phyloP scores from a whole-genome alignment of 1,284 basidiomycete genomes.

The Thecaphora frezii region DNA sequence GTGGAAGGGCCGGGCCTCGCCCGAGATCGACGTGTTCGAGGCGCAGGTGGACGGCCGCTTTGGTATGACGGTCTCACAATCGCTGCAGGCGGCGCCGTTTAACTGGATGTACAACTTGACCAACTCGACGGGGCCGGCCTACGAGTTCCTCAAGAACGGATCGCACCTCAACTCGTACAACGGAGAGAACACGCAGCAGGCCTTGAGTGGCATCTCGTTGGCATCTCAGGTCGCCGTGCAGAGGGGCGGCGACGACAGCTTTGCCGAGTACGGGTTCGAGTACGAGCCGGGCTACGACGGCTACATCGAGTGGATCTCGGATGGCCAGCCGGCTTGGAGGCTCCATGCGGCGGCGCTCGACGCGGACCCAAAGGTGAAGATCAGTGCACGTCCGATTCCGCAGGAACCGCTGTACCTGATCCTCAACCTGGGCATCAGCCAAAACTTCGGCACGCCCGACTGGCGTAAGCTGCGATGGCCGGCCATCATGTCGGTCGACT shows the following conservation, averaged over 20 bases:
- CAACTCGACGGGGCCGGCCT: constrained; percentile 46
- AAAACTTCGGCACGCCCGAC: constrained; percentile 33
- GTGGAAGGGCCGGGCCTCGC: constrained; percentile 70
- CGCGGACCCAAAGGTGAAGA: constrained; percentile 63
- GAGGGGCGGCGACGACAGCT: constrained; percentile 34
- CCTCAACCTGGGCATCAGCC: constrained; percentile 46
- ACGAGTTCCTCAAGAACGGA: constrained; percentile 32
- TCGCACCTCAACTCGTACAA: constrained; percentile 64
- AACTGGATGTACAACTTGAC: constrained; percentile 60
- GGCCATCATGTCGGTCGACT: constrained; percentile 37
- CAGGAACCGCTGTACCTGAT: constrained; percentile 49
- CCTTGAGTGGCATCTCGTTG: constrained; percentile 41
- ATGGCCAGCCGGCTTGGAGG: constrained; percentile 53
- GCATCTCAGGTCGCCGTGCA: constrained; percentile 48
- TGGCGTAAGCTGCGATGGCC: constrained; percentile 36
- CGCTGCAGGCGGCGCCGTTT: constrained; percentile 73
- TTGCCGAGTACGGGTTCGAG: constrained; percentile 46
- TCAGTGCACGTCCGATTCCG: constrained; percentile 33
- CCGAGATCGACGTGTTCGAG: constrained; percentile 72
- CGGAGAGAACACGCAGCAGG: constrained; percentile 78
- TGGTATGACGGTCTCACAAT: constrained; percentile 71
- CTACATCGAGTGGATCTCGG: constrained; percentile 68
- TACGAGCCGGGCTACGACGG: constrained; percentile 65
- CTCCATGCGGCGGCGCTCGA: constrained; percentile 71
- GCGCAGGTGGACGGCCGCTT: constrained; percentile 61